Base-by-base conservation (phyloP, 2,329 filamentous ascomycete species). In the Colletotrichum cuscutae region DNA sequence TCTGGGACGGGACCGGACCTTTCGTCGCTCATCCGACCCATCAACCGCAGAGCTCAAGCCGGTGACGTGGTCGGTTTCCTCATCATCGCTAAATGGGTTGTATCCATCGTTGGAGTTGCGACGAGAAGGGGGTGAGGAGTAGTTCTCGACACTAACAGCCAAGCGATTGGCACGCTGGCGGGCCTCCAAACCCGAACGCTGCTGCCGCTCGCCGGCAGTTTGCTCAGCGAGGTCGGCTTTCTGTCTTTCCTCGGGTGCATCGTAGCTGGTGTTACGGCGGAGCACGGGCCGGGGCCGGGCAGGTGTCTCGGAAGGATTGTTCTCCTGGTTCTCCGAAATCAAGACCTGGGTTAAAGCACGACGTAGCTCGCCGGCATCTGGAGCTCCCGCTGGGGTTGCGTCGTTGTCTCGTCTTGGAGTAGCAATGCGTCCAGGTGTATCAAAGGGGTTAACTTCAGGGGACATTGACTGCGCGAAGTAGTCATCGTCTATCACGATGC, bases 241-340 rank as follows among this genome's bases (percentile, higher is more conserved):
- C 73, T 85, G 79, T 11, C 81, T 78, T 76, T 85, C 83, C 75
- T 81, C 78, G 1, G 82, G 82, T 13, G 77, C 82, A 68, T 84
- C 81, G 68, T 85, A 85, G 75, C 83, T 85, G 54, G 83, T 85
- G 75, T 84, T 85, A 53, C 83, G 82, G 74, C 83, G 79, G n/a
- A 85, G 76, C 12, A 81, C 83, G 28, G 83, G 83, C 54, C 82
- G 80, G 12, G 82, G 82, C 9, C 57, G 76, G 76, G 54, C 78
- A 71, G 30, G 60, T 42, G 46, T 53, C 12, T 69, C 65, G 65
- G 74, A 12, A 61, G 65, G 58, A 32, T 56, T 62, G 35, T 77
- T 76, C 11, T 67, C 68, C 32, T 67, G 61, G 13, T n/a, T 32
- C 66, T 82, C 81, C 7, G 79, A 79, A 2, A 82, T 81, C 5